Evolutionary conservation across 2,329 filamentous ascomycete species (phyloP), one percentile per base, ranked within the genome.

Genomic region (Onygenales sp.): DNA sequence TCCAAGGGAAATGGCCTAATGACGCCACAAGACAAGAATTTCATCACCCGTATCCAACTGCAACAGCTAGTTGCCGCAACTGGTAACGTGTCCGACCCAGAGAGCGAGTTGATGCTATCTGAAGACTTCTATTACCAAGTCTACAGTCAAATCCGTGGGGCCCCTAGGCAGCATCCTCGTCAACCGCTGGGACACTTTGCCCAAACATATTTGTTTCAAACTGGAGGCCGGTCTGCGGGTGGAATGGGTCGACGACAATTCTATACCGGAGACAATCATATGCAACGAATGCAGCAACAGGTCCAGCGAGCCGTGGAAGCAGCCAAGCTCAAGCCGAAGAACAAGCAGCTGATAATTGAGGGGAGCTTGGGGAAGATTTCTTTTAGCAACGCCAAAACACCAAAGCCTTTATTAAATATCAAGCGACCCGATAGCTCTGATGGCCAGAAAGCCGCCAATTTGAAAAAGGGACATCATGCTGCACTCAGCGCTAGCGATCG

Each of bases 61-160:
- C 93, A 98, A 72, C 93, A 98, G 68, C 80, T 98, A 38, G 89
- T 98, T 52, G 85, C 92, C 9, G 91, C 93, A 7, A 95, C 90
- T 27, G 92, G 92, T 8, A 93, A 90, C 63, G 81, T 90, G 3
- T 85, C 85, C 51, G 90, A 95, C 57, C 80, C 85, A 45, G 86
- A 86, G 45, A 82, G 84, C 0, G 91, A 97, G 65, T 83, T 89
- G 38, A 84, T 87, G 6, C 78, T 97, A 39, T 81, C 84, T 1
- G 93, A 98, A 63, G 93, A 98, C 68, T 98, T 98, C 67, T 98
- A 98, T 71, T 98, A 97, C 64, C 93, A 98, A 67, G 93, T 98
- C 21, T 92, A 95, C 63, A 92, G 86, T 64, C 91, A 95, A 63
- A 96, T 98, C 59, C 86, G 92, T 51, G 90, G 89, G 55, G 87